phyloP scores from a whole-genome alignment of 2,329 filamentous ascomycete species.

The Neospermospora avenae region DNA sequence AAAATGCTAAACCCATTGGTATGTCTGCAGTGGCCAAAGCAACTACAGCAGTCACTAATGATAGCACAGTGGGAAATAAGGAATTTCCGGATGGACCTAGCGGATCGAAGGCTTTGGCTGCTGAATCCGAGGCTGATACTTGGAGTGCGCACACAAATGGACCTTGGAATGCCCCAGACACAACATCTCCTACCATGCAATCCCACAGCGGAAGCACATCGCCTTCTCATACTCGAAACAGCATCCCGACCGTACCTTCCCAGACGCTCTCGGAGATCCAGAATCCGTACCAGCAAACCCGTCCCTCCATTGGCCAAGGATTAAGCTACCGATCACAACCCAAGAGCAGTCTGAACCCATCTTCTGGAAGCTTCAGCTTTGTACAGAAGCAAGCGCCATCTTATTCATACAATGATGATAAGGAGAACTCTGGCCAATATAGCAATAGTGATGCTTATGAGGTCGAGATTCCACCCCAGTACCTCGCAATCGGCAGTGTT shows the following conservation, averaged over 20 bases:
- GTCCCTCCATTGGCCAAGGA: slow-evolving; percentile 45
- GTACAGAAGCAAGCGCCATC: slow-evolving; percentile 25
- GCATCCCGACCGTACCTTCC: slow-evolving; percentile 38
- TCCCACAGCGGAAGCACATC: slow-evolving; percentile 51
- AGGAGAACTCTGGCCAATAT: slow-evolving; percentile 31
- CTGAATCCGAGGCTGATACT: slow-evolving; percentile 64
- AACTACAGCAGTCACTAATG: slow-evolving; percentile 25
- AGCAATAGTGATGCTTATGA: slow-evolving; percentile 27
- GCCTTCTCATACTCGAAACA: slow-evolving; percentile 53
- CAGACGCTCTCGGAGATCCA: slow-evolving; percentile 41
- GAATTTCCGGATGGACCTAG: slow-evolving; percentile 52
- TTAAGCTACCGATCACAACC: slow-evolving; percentile 36
- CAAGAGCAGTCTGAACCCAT: slow-evolving; percentile 44
- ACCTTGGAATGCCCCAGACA: slow-evolving; percentile 57
- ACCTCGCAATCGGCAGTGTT: slow-evolving; percentile 43
- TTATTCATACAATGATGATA: slow-evolving; percentile 31
- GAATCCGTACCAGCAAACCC: slow-evolving; percentile 40
- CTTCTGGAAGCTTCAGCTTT: slow-evolving; percentile 42
- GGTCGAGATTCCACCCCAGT: slow-evolving; percentile 32
- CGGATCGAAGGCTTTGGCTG: slow-evolving; percentile 66
- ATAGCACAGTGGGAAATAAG: slow-evolving; percentile 36
- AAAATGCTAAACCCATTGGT: slow-evolving; percentile 48
- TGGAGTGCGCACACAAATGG: slow-evolving; percentile 52
- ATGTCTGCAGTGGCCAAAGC: slow-evolving; percentile 27
- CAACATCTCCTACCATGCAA: slow-evolving; percentile 42